Base-by-base conservation (phyloP, 1,139 yeast genomes). In the Cylindricascospora bacillispora region DNA sequence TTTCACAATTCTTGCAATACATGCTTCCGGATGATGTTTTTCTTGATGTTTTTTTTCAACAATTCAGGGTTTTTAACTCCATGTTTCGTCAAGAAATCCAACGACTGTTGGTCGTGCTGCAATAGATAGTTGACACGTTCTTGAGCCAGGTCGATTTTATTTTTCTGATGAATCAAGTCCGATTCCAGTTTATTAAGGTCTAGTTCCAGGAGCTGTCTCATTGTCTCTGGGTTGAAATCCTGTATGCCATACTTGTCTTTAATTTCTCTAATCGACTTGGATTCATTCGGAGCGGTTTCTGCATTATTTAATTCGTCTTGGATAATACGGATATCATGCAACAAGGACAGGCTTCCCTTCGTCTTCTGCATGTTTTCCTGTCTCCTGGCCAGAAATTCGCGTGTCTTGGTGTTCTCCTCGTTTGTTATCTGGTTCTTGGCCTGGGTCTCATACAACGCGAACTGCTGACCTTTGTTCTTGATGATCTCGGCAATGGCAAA, bases 401-500 rank as follows among this genome's bases (percentile, higher is more conserved):
- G 43, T 26, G 73, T 60, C 49, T 67, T 70, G 29, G 52, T 54
- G 27, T 62, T 59, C 50, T 79, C 89, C 47, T 82, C 89, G 21
- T 56, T 47, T 3, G 64, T 59, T 20, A 83, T 86, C 43, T 67
- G 65, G 31, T 59, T 60, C 43, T 75, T 78, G 28, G 94, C 93
- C 45, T 76, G 70, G 26, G 67, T 62, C 51, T 79, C 81, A 58
- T 80, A 85, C 43, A 69, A 61, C 26, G 82, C 89, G 65, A 89
- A 83, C 54, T 83, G 89, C 32, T 83, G 86, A 69, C 95, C 95
- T 58, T 79, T 75, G 51, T 82, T 77, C 52, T 68, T 75, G 60
- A 83, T 73, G 51, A 89, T 81, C 53, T 89, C 95, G 3, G 95
- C 94, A 37, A 89, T 74, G n/a, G 95, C 89, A 62, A 89, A 89